These are phyloP conservation scores for Eucalyptus victrix DNA, from an alignment of 345 rosid species.

Conservation along the genomic window DNA sequence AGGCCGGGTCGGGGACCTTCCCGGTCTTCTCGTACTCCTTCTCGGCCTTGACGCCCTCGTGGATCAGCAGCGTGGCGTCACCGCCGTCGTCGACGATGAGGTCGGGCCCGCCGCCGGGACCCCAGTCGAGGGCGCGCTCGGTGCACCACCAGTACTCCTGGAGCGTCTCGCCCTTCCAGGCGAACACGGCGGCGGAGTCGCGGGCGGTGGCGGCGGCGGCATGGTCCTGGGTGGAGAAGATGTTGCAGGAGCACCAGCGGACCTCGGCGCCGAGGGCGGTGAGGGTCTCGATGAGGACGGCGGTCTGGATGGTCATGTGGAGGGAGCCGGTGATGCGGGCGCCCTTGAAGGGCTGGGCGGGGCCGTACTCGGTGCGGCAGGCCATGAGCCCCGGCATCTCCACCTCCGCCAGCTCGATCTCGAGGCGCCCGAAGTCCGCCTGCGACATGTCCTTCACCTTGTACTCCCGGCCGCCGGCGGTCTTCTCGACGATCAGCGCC, in stretches of 20 bases:
- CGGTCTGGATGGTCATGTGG: constrained; percentile 94
- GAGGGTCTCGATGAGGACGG: constrained; percentile 82
- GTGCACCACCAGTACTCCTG: constrained; percentile 99
- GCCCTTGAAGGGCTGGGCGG: constrained; percentile 82
- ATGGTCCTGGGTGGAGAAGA: constrained; percentile 92
- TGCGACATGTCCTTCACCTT: constrained; percentile 10
- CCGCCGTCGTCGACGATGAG: constrained; percentile 90
- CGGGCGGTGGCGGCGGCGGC: constrained; percentile 89
- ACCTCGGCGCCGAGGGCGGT: constrained; percentile 87
- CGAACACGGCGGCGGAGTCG: constrained; percentile 82
- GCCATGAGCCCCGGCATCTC: constrained; percentile 91
- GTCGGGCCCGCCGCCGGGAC: constrained; percentile 76
- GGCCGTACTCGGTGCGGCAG: constrained; percentile 81
- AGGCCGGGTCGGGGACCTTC: constrained; percentile 51
- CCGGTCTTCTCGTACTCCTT: constrained; percentile 66
- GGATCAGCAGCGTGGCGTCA: constrained; percentile 80
- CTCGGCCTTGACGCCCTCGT: constrained; percentile 86
- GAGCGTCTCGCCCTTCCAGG: constrained; percentile 93
- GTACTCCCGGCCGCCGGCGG: constrained; percentile 1
- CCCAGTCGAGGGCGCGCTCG: constrained; percentile 89
- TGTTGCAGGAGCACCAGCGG: constrained; percentile 96
- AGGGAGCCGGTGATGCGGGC: constrained; percentile 87
- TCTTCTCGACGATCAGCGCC: constrained; percentile 71
- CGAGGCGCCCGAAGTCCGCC: constrained; percentile 45
- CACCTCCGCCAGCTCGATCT: constrained; percentile 6